phyloP scores from a whole-genome alignment of 73 alveolate species.

The Paramecium octaurelia region DNA sequence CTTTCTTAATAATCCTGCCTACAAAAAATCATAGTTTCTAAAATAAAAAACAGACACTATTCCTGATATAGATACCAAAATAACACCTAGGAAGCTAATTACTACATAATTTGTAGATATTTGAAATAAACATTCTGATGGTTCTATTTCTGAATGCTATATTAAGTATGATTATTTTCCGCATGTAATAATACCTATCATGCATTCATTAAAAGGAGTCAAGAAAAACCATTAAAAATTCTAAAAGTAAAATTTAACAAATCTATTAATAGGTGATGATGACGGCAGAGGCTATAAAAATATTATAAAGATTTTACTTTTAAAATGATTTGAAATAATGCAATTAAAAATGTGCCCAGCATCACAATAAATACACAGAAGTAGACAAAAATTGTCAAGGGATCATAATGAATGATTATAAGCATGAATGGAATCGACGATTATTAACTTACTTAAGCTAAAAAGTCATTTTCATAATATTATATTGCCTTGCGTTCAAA shows the following conservation, averaged over 20 bases:
- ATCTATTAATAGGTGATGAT: neutral
- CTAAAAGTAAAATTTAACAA: neutral
- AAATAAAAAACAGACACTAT: neutral
- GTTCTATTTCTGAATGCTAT: neutral
- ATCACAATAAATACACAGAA: neutral
- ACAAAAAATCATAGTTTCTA: neutral
- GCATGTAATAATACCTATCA: neutral
- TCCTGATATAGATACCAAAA: neutral
- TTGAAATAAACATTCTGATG: neutral
- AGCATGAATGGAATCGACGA: neutral
- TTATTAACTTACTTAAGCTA: neutral
- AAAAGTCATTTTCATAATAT: neutral
- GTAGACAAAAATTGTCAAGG: neutral
- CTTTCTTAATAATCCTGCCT: neutral
- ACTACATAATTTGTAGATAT: neutral
- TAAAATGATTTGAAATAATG: neutral
- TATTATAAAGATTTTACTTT: neutral
- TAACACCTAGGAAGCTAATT: neutral
- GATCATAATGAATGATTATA: neutral
- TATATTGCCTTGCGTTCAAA: neutral
- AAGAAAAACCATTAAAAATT: neutral
- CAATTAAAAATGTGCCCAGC: neutral
- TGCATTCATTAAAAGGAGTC: conserved; percentile 6
- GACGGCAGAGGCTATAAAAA: neutral
- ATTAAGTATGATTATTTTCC: neutral